Percentiles rank a stretch among this genome's conserved stretches.
phyloP scores from a whole-genome alignment of 257 asterid species.

The Datura wrightii region DNA sequence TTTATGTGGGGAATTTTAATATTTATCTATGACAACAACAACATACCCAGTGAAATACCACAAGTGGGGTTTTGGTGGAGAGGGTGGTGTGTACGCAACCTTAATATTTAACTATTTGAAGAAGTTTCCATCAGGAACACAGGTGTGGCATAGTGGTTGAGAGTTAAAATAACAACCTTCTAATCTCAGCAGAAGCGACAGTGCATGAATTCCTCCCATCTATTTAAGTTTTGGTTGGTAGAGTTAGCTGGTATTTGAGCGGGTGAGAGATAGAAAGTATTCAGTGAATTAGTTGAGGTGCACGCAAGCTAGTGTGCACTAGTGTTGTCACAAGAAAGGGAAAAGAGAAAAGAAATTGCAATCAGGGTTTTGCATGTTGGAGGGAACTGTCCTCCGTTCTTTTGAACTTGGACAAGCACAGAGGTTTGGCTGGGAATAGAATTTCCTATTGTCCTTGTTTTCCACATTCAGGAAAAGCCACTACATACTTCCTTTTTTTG shows the following conservation, averaged over 20 bases:
- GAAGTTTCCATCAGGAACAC: constrained; percentile 15
- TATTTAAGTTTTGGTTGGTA: not conserved
- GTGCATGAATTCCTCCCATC: constrained; percentile 6
- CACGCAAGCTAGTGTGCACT: not conserved
- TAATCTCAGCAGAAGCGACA: not conserved
- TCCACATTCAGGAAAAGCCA: not conserved
- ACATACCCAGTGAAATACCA: not conserved
- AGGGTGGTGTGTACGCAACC: not conserved
- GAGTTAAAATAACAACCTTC: not conserved
- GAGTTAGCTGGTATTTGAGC: not conserved
- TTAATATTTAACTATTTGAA: not conserved
- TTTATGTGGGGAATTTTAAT: not conserved
- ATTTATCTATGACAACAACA: not conserved
- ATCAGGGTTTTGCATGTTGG: not conserved
- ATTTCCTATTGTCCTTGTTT: not conserved
- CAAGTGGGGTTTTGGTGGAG: not conserved
- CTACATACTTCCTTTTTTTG: not conserved
- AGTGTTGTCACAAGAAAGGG: not conserved
- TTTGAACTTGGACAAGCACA: constrained; percentile 14
- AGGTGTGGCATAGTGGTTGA: not conserved
- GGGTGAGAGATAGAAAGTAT: not conserved
- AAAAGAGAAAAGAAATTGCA: not conserved
- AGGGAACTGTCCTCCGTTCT: not conserved
- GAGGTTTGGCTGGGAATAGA: constrained; percentile 3
- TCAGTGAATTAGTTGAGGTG: not conserved